Conservation (phyloP, 2,329 filamentous ascomycete species). For the Fusarium coffeatum region DNA sequence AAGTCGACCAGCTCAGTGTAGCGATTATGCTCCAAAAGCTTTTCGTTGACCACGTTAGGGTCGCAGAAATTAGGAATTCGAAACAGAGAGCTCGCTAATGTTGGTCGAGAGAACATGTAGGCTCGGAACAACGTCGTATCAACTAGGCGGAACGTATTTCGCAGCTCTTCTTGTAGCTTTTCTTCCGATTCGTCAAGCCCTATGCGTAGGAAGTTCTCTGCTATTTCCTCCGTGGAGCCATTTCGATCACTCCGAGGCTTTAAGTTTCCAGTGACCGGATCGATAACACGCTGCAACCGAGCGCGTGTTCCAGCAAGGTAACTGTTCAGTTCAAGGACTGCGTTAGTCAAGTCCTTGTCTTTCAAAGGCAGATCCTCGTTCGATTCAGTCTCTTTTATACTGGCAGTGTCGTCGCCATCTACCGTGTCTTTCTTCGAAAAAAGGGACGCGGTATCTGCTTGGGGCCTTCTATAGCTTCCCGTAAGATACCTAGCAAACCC, state of each 20-base stretch:
- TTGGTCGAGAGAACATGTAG: conserved; percentile 92
- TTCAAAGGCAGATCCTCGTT: conserved; percentile 68
- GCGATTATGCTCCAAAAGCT: conserved; percentile 85
- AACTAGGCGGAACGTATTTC: conserved; percentile 82
- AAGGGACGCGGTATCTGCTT: conserved; percentile 69
- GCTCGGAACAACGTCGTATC: conserved; percentile 95
- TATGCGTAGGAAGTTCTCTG: conserved; percentile 67
- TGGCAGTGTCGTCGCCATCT: conserved; percentile 67
- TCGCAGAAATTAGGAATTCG: conserved; percentile 98
- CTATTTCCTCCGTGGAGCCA: conserved; percentile 60
- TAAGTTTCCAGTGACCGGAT: conserved; percentile 71
- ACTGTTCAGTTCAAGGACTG: conserved; percentile 84
- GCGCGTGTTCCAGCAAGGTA: conserved; percentile 89
- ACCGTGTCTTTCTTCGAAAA: conserved; percentile 65
- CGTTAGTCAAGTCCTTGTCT: conserved; percentile 84
- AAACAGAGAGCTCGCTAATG: conserved; percentile 88
- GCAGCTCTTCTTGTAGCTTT: conserved; percentile 76
- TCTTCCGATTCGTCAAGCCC: conserved; percentile 62
- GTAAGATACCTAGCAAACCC: conserved; percentile 68
- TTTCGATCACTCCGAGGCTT: conserved; percentile 61
- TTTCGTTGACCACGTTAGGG: conserved; percentile 93
- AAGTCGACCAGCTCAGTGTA: conserved; percentile 98
- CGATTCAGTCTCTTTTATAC: conserved; percentile 58
- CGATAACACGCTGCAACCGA: conserved; percentile 70
- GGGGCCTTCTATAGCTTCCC: conserved; percentile 57